Base-by-base conservation (phyloP, 495 filamentous ascomycete species). In the Talaromyces liani region DNA sequence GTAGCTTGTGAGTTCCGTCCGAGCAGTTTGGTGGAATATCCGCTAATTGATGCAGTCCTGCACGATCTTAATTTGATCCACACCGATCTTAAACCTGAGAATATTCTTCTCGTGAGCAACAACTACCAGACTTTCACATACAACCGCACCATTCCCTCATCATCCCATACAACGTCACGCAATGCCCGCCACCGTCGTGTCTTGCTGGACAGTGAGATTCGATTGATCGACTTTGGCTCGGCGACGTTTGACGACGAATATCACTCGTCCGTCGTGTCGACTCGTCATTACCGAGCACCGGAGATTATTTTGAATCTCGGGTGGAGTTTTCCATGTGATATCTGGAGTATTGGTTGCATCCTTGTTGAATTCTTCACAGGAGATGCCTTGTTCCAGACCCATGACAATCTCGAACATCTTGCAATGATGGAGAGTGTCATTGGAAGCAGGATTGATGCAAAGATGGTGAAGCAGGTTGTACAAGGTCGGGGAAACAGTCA, bases 381-480 rank as follows among this genome's bases (percentile, higher is more conserved):
- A 3, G 95, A 98, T 75, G 94, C 95, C 18, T 79, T 98, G 3
- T 98, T 98, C 72, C 94, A 98, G 73, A 98, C 94, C 0, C 94
- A 98, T 69, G 94, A 98, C 77, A 98, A 98, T 68, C 84, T 97
- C 6, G 94, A 98, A 72, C 94, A 98, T 77, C 79, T 98, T 54
- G 94, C 92, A n/a, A 98, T 98, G 94, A 98, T 98, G 94, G 93
- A 98, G 69, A 84, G 86, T 24, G 92, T 97, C 14, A 91, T 91
- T 68, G 87, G 86, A 24, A 76, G 78, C 6, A 83, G 83, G 62
- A 85, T 98, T 49, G 94, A 98, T 65, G 70, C 80, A 4, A 82
- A 84, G 45, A 81, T 98, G 9, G 87, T 98, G 29, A 80, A 85
- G 65, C 82, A 89, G 67, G 92, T 97, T 2, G 69, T 87, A 81